A percentile compares a stretch with the other conserved stretches of the same genome.
phyloP scores from a whole-genome alignment of 495 filamentous ascomycete genomes.

The Podospora fimiseda region DNA sequence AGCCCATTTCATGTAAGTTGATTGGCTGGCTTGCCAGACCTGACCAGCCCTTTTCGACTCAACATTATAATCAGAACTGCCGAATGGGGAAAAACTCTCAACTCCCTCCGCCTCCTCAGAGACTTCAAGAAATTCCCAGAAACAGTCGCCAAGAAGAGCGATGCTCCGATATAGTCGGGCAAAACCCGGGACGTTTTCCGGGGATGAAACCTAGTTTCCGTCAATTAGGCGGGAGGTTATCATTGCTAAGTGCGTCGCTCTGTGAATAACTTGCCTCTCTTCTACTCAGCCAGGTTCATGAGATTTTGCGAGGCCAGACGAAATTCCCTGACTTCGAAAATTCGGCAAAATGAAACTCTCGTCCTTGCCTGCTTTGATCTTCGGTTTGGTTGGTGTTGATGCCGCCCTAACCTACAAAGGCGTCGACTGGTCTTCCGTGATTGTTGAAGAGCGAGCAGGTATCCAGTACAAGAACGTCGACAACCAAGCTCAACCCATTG shows the following conservation, averaged over 20 bases:
- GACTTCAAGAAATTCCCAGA: not conserved
- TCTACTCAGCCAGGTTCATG: too few species aligned
- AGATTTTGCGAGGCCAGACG: too few species aligned
- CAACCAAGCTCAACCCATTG: constrained; percentile 49
- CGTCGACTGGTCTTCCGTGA: constrained; percentile 67
- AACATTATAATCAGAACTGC: not conserved
- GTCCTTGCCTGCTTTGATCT: constrained; percentile 9
- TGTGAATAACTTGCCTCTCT: too few species aligned
- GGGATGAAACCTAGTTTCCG: constrained; percentile 11
- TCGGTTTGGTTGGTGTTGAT: constrained; percentile 16
- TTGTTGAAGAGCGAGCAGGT: constrained; percentile 57
- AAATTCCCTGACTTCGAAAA: too few species aligned
- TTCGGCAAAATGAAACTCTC: constrained; percentile 16
- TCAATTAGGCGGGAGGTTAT: constrained; percentile 16
- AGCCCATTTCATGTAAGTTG: constrained; percentile 12
- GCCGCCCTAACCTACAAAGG: constrained; percentile 57
- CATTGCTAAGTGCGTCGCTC: not conserved
- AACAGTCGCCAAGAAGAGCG: not conserved
- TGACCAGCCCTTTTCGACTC: not conserved
- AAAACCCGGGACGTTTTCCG: not conserved
- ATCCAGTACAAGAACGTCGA: constrained; percentile 52
- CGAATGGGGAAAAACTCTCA: not conserved
- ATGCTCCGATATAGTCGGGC: not conserved
- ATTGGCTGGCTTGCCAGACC: constrained; percentile 8
- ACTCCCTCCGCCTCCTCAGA: constrained; percentile 4